Conservation (phyloP, 1,284 basidiomycete species). For the Neonothopanus nambi region DNA sequence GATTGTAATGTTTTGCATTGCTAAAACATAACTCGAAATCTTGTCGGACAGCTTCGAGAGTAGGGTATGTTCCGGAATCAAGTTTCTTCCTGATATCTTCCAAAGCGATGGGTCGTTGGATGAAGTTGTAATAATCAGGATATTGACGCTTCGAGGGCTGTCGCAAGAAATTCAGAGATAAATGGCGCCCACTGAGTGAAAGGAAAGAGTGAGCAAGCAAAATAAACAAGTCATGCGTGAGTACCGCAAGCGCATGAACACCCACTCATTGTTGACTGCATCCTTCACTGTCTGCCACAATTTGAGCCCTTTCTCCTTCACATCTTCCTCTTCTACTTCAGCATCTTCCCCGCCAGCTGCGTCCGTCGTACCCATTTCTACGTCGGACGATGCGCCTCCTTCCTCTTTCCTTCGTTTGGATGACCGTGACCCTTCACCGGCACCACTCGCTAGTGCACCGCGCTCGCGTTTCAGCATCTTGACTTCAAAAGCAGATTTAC, state of each 20-base stretch:
- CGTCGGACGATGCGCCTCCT: constrained; percentile 36
- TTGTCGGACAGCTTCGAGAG: constrained; percentile 70
- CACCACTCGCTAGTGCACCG: constrained; percentile 45
- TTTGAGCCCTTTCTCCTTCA: constrained; percentile 62
- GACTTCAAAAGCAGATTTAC: neutral
- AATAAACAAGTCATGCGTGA: constrained; percentile 26
- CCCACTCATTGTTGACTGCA: constrained; percentile 81
- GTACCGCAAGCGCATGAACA: constrained; percentile 38
- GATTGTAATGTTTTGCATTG: constrained; percentile 91
- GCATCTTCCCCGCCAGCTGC: constrained; percentile 27
- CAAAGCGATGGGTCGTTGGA: constrained; percentile 78
- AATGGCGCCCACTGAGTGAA: constrained; percentile 55
- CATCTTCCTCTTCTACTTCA: constrained; percentile 32
- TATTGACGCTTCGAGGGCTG: constrained; percentile 79
- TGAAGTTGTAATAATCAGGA: constrained; percentile 87
- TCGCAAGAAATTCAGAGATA: constrained; percentile 74
- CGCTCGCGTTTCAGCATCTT: constrained; percentile 45
- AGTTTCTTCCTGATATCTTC: constrained; percentile 85
- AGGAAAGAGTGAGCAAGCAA: constrained; percentile 31
- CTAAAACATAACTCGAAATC: constrained; percentile 88
- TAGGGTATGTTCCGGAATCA: constrained; percentile 61
- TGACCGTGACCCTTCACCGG: constrained; percentile 52
- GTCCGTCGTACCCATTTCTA: constrained; percentile 32
- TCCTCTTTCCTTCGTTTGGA: constrained; percentile 73
- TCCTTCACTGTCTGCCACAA: constrained; percentile 77